Percentiles rank a stretch among this genome's conserved stretches.
These are phyloP conservation scores for Penicillium bialowiezense DNA, from an alignment of 495 filamentous ascomycete species.

Conservation along the genomic window DNA sequence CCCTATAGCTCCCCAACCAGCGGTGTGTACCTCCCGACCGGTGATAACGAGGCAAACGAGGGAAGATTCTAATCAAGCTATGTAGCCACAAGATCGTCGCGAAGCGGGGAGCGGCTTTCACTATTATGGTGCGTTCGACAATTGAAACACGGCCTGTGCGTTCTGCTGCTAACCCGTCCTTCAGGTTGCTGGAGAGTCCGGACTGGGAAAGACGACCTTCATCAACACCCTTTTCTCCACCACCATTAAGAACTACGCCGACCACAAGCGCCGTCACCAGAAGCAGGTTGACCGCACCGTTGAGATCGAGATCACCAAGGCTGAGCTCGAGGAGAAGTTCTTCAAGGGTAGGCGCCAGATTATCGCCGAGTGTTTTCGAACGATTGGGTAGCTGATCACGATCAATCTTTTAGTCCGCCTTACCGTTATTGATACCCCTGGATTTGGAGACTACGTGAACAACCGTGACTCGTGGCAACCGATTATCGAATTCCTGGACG, in stretches of 20 bases:
- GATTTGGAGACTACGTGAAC: conserved; percentile 99
- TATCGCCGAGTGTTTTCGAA: background rate
- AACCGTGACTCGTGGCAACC: conserved; percentile 99
- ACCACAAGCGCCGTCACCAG: conserved; percentile 95
- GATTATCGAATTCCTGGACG: conserved; percentile 98
- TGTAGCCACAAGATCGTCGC: conserved; percentile 97
- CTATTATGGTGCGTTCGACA: conserved; percentile 78
- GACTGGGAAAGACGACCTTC: conserved; percentile 98
- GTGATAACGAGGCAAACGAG: conserved; percentile 6
- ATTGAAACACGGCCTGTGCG: conserved; percentile 1
- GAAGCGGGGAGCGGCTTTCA: conserved; percentile 97
- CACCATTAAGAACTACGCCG: conserved; percentile 99
- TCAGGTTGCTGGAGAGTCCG: conserved; percentile 96
- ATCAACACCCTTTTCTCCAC: conserved; percentile 99
- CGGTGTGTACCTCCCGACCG: conserved; percentile 46
- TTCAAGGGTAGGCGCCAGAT: conserved; percentile 79
- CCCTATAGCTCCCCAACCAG: conserved; percentile 78
- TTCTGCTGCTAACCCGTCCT: conserved; percentile 29
- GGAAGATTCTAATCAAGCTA: conserved; percentile 31
- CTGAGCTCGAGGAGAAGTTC: conserved; percentile 99
- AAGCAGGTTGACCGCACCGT: conserved; percentile 99
- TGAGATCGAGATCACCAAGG: conserved; percentile 99
- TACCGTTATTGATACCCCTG: conserved; percentile 97
- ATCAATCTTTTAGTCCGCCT: conserved; percentile 68
- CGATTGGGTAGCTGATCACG: conserved; percentile 13